Evolutionary conservation across 1,284 basidiomycete genomes (phyloP).

Genomic region (Termitomyces sp.): DNA sequence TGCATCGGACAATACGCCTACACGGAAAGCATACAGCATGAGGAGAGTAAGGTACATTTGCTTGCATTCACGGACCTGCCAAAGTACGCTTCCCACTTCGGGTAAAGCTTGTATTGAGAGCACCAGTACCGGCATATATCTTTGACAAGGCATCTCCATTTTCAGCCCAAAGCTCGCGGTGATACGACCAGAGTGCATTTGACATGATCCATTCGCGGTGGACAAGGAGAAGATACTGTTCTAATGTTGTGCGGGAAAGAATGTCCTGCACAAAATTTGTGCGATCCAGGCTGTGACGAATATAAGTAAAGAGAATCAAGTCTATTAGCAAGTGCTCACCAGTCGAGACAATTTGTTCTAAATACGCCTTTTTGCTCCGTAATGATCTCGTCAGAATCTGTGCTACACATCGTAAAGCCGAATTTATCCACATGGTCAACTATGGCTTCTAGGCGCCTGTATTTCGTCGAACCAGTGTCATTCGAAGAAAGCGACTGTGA

Average conservation of each 20-base stretch:
- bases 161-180: constrained; percentile 95
- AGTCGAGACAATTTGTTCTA: constrained; percentile 93
- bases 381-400: constrained; percentile 60
- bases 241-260: constrained; percentile 71
- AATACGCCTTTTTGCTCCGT: constrained; percentile 88
- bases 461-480: constrained; percentile 12
- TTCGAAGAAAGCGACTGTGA: constrained; percentile 4
- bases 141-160: constrained; percentile 87
- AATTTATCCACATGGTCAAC: constrained; percentile 70
- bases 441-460: constrained; percentile 58
- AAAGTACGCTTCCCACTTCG: constrained; percentile 90
- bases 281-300: constrained; percentile 71
- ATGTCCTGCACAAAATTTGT: constrained; percentile 99
- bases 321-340: constrained; percentile 44
- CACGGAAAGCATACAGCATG: not conserved
- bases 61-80: constrained; percentile 47
- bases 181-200: constrained; percentile 74
- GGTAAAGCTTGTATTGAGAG: constrained; percentile 94
- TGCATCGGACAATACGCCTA: constrained; percentile 88
- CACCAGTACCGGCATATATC: constrained; percentile 96
- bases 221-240: constrained; percentile 68
- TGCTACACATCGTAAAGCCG: constrained; percentile 81
- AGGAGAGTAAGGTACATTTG: not conserved
- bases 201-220: constrained; percentile 72
- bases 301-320: constrained; percentile 12